Conservation (phyloP, 2,329 filamentous ascomycete species). For the Aspergillus viridinutans region DNA sequence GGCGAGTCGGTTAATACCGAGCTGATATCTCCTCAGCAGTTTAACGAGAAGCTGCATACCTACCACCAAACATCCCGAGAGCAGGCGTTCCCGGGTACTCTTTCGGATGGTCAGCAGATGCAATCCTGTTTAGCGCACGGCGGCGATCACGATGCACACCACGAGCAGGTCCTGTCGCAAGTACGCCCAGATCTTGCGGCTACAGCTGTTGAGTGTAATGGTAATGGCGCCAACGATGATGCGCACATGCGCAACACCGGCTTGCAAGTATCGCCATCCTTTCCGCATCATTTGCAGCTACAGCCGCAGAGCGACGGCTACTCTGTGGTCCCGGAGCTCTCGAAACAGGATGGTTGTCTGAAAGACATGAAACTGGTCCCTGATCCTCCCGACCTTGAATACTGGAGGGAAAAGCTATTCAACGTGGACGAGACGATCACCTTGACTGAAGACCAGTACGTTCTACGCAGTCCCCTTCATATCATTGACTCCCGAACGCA, state of each 20-base stretch:
- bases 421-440: slow-evolving; percentile 69
- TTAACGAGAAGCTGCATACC: slow-evolving; percentile 3
- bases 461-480: slow-evolving; percentile 4
- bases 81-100: not conserved
- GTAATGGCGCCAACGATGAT: not conserved
- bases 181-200: not conserved
- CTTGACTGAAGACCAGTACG: slow-evolving; percentile 69
- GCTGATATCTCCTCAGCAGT: slow-evolving; percentile 4
- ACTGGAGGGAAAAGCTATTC: slow-evolving; percentile 70
- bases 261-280: not conserved
- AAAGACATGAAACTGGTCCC: slow-evolving; percentile 52
- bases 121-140: not conserved
- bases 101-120: not conserved
- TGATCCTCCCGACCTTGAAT: slow-evolving; percentile 62
- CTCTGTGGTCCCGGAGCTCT: slow-evolving; percentile 2
- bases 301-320: not conserved
- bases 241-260: not conserved
- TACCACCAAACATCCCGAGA: slow-evolving; percentile 4
- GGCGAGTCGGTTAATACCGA: slow-evolving; percentile 15
- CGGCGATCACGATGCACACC: not conserved
- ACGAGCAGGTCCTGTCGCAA: not conserved
- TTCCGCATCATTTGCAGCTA: not conserved
- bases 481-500: not conserved
- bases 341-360: slow-evolving; percentile 20
- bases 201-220: not conserved